A percentile compares a stretch with the other conserved stretches of the same genome.
Evolutionary conservation across 768 basidiomycete species (phyloP).

Genomic region (Lactifluus pinguis): DNA sequence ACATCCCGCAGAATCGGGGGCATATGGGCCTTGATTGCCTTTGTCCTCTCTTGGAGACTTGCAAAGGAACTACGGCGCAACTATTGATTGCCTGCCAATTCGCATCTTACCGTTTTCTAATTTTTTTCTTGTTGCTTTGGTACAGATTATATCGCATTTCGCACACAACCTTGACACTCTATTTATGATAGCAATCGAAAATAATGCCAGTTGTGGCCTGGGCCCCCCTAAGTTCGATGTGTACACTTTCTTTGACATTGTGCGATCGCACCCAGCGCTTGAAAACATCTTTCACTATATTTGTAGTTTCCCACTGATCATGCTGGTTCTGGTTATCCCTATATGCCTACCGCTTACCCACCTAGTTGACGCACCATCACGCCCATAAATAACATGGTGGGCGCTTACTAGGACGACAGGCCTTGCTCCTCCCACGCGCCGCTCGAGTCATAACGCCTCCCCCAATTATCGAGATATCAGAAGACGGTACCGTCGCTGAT

Average conservation of each 20-base stretch:
- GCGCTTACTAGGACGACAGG: neutral
- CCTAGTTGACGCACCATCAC: neutral
- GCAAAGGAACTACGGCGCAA: slow-evolving; percentile 18
- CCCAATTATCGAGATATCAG: slow-evolving; percentile 23
- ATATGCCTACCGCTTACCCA: neutral
- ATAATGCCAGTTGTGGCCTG: neutral
- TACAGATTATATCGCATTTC: neutral
- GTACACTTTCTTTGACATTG: neutral
- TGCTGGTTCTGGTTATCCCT: neutral
- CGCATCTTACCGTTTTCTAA: neutral
- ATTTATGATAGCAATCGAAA: neutral
- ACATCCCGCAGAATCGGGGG: slow-evolving; percentile 19
- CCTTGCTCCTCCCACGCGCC: slow-evolving; percentile 9
- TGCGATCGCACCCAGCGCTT: neutral
- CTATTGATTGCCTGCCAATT: neutral
- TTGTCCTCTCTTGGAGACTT: slow-evolving; percentile 21
- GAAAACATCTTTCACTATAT: neutral
- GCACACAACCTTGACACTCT: neutral
- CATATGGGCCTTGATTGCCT: slow-evolving; percentile 21
- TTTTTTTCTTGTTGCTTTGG: neutral
- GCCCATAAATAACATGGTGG: neutral
- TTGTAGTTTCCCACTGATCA: neutral
- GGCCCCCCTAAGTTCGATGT: neutral
- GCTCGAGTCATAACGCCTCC: neutral
- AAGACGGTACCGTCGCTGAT: slow-evolving; percentile 81